phyloP scores from a whole-genome alignment of 352 stramenopile species.

The Phytopythium mirpurense region DNA sequence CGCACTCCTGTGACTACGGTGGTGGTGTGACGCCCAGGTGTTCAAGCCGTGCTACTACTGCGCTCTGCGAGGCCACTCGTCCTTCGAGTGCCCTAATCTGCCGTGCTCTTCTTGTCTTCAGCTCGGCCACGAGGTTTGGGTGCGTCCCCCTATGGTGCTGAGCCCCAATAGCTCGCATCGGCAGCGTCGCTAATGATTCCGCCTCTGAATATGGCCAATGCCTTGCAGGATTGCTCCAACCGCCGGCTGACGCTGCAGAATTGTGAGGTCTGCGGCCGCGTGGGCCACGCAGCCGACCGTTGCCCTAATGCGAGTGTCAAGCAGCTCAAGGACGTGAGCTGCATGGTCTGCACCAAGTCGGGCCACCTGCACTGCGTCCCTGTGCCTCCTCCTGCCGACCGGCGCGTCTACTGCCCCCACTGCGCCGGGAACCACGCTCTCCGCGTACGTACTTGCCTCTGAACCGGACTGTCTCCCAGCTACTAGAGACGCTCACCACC shows the following conservation, averaged over 20 bases:
- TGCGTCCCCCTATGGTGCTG: constrained; percentile 11
- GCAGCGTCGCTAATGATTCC: background rate
- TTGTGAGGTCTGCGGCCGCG: constrained; percentile 52
- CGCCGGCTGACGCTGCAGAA: constrained; percentile 28
- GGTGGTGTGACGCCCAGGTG: constrained; percentile 31
- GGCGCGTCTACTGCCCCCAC: constrained; percentile 63
- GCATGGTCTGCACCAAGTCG: constrained; percentile 65
- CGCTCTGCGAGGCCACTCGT: constrained; percentile 61
- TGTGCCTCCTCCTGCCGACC: constrained; percentile 55
- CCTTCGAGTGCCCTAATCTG: constrained; percentile 60
- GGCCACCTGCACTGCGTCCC: constrained; percentile 72
- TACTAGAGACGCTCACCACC: background rate
- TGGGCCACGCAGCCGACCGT: constrained; percentile 36
- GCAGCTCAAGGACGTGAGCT: constrained; percentile 28
- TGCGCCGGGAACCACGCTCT: constrained; percentile 57
- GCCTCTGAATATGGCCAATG: background rate
- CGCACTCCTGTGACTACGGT: too few species aligned
- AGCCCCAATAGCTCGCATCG: background rate
- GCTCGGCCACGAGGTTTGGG: constrained; percentile 55
- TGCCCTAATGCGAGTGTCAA: constrained; percentile 30
- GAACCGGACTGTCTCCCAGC: background rate
- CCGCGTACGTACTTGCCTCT: constrained; percentile 11
- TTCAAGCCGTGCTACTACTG: constrained; percentile 79
- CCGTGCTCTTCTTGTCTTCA: constrained; percentile 66
- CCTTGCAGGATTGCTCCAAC: constrained; percentile 51